Evolutionary conservation across 768 basidiomycete genomes (phyloP).

Genomic region (Boletellus emodensis): DNA sequence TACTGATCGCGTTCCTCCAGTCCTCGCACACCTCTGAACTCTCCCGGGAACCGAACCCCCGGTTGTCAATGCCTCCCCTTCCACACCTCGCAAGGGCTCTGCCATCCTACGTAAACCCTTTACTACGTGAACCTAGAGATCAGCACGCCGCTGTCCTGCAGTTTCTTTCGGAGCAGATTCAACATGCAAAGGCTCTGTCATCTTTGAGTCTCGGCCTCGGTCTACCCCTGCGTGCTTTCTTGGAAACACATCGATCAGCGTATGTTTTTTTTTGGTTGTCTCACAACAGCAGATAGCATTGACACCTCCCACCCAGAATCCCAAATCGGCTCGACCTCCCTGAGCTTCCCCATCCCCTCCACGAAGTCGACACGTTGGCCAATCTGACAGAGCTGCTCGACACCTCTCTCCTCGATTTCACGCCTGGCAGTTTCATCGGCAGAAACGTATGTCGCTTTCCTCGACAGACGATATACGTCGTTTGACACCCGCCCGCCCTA

Average conservation of each 20-base stretch:
- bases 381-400: conserved; percentile 22
- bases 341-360: not conserved
- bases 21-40: conserved; percentile 11
- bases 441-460: conserved; percentile 21
- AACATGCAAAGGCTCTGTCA: conserved; percentile 26
- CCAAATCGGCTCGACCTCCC: not conserved
- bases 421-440: conserved; percentile 24
- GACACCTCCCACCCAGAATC: conserved; percentile 8
- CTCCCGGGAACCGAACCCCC: conserved; percentile 1
- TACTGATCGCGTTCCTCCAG: conserved; percentile 13
- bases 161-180: conserved; percentile 28
- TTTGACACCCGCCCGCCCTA: conserved; percentile 5
- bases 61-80: conserved; percentile 7
- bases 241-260: conserved; percentile 19
- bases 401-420: conserved; percentile 23
- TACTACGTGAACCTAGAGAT: conserved; percentile 7
- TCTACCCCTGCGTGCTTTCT: conserved; percentile 18
- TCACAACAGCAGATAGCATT: not conserved
- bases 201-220: conserved; percentile 19
- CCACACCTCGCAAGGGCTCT: conserved; percentile 2
- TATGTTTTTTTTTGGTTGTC: conserved; percentile 5
- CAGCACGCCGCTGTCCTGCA: conserved; percentile 19
- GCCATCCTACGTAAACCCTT: conserved; percentile 4
- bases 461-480: not conserved
- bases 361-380: conserved; percentile 6